A percentile compares a stretch with the other conserved stretches of the same genome.
Conservation (phyloP, 2,329 filamentous ascomycete species). For the Colletotrichum sp. region DNA sequence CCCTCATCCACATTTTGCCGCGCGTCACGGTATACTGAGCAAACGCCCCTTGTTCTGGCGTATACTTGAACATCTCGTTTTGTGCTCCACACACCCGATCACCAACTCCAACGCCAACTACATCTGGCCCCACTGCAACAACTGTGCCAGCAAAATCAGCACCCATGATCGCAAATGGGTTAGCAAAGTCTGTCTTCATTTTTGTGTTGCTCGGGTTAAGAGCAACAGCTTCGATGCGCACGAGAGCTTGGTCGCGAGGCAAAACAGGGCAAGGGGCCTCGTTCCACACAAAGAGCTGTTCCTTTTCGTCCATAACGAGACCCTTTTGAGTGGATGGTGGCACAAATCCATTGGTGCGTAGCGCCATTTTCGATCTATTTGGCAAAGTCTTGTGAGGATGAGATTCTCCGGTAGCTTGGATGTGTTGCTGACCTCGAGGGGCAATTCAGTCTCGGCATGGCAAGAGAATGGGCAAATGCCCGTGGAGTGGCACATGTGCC, state of each 20-base stretch:
- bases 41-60: neutral
- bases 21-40: neutral
- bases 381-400: neutral
- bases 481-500: neutral
- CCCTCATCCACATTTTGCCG: neutral
- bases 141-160: conserved; percentile 33
- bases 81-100: conserved; percentile 31
- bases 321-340: neutral
- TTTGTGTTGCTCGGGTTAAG: conserved; percentile 35
- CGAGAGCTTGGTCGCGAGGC: neutral
- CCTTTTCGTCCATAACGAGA: neutral
- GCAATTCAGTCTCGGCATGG: neutral
- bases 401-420: neutral
- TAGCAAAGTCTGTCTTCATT: conserved; percentile 21
- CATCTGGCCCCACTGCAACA: conserved; percentile 21
- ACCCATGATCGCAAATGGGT: conserved; percentile 22
- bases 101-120: conserved; percentile 21
- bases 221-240: conserved; percentile 24
- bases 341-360: neutral
- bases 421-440: neutral
- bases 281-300: neutral
- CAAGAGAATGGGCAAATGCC: neutral
- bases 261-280: neutral
- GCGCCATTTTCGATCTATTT: neutral
- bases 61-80: conserved; percentile 5